Evolutionary conservation across 1,139 yeast genomes (phyloP).

Genomic region (Suhomyces choctaworum): DNA sequence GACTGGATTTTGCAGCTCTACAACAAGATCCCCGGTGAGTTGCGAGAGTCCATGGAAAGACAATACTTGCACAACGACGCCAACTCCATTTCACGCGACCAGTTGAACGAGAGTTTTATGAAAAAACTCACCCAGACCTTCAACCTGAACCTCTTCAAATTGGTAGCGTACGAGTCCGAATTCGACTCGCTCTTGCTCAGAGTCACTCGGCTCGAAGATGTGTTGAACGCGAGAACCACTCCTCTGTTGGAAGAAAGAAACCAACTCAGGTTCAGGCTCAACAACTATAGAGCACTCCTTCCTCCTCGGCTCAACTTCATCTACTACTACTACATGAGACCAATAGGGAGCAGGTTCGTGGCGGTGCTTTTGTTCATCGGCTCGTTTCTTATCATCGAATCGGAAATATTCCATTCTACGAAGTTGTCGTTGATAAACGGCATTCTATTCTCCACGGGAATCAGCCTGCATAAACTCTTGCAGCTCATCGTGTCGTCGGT

Average conservation of each 20-base stretch:
- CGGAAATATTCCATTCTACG: constrained; percentile 76
- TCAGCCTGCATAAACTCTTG: constrained; percentile 20
- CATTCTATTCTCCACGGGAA: constrained; percentile 31
- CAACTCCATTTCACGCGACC: constrained; percentile 33
- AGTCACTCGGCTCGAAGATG: constrained; percentile 44
- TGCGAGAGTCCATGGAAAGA: constrained; percentile 37
- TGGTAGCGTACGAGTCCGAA: constrained; percentile 45
- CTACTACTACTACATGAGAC: constrained; percentile 44
- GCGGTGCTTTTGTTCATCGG: constrained; percentile 39
- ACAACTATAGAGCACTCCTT: constrained; percentile 21
- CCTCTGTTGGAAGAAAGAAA: constrained; percentile 25
- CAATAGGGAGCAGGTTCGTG: constrained; percentile 42
- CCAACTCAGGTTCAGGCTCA: constrained; percentile 32
- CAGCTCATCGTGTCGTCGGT: constrained; percentile 43
- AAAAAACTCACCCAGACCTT: constrained; percentile 38
- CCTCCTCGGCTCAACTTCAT: constrained; percentile 36
- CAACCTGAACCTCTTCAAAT: constrained; percentile 39
- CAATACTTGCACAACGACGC: constrained; percentile 27
- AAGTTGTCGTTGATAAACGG: constrained; percentile 59
- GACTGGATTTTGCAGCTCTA: constrained; percentile 45
- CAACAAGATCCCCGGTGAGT: constrained; percentile 35
- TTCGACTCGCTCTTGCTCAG: constrained; percentile 36
- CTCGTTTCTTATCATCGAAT: constrained; percentile 61
- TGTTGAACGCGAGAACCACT: constrained; percentile 33
- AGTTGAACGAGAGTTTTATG: constrained; percentile 37